These are phyloP conservation scores for Takakia lepidozioides DNA, from an alignment of 225 moss, liverwort and hornwort species.

Conservation along the genomic window DNA sequence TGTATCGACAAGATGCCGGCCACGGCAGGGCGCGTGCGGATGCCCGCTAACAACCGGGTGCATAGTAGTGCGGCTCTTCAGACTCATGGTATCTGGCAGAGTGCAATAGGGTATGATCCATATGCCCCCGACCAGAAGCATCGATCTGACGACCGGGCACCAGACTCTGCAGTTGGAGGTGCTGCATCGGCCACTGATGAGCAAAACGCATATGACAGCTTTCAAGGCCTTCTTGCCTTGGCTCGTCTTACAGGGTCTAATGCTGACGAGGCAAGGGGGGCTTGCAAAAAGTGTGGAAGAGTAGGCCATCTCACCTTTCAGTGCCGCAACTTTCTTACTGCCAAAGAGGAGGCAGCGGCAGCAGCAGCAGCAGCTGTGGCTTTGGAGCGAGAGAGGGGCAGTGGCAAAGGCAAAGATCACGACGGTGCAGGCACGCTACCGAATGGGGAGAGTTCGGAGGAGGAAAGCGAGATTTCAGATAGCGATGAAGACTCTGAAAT, in stretches of 20 bases:
- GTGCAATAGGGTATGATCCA: constrained; percentile 98
- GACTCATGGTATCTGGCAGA: constrained; percentile 99
- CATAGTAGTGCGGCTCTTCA: constrained; percentile 97
- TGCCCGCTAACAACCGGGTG: constrained; percentile 99
- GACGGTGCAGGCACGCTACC: constrained; percentile 44
- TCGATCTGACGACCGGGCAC: constrained; percentile 57
- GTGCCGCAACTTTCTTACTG: constrained; percentile 89
- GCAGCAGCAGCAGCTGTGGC: constrained; percentile 78
- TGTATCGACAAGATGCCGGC: constrained; percentile 99
- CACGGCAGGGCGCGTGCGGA: constrained; percentile 97
- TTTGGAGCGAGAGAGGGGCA: constrained; percentile 62
- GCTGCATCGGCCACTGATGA: constrained; percentile 59
- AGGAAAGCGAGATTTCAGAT: constrained; percentile 73
- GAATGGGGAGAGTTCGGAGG: constrained; percentile 48
- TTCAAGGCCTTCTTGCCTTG: constrained; percentile 89
- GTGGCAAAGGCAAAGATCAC: constrained; percentile 31
- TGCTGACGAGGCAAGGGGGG: constrained; percentile 94
- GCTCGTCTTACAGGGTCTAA: constrained; percentile 96
- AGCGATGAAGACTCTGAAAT: constrained; percentile 94
- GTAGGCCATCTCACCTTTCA: constrained; percentile 97
- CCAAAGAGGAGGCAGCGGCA: constrained; percentile 87
- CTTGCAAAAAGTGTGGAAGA: constrained; percentile 95
- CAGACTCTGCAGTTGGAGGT: constrained; percentile 40
- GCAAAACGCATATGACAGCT: constrained; percentile 93
- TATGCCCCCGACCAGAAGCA: constrained; percentile 92